Conservation (phyloP, 78 protist species). For the Protostelium mycophagum region DNA sequence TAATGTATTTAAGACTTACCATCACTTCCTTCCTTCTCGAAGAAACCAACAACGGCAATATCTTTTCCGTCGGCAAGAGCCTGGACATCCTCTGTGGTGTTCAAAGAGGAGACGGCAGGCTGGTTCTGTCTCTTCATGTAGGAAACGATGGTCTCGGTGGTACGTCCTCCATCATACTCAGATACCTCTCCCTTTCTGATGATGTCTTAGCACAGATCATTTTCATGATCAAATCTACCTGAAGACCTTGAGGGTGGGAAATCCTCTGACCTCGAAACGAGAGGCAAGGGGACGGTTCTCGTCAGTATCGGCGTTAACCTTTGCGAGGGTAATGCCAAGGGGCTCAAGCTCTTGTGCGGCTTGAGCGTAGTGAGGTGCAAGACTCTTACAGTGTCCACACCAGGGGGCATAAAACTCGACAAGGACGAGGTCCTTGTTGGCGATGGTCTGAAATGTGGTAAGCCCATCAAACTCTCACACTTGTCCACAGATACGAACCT, state of each 20-base stretch:
- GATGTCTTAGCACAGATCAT: background rate
- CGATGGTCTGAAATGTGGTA: background rate
- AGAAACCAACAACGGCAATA: slow-evolving; percentile 62
- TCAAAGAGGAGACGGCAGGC: slow-evolving; percentile 50
- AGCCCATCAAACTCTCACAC: background rate
- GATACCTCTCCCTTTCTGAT: slow-evolving; percentile 44
- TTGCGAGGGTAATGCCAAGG: slow-evolving; percentile 41
- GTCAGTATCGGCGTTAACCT: slow-evolving; percentile 48
- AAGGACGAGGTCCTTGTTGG: background rate
- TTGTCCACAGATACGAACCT: background rate
- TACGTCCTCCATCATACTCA: slow-evolving; percentile 77
- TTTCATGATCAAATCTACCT: background rate
- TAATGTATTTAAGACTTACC: slow-evolving; percentile 10
- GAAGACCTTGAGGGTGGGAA: slow-evolving; percentile 56
- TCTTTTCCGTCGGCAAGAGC: slow-evolving; percentile 12
- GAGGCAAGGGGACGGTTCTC: slow-evolving; percentile 17
- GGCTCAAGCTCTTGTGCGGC: slow-evolving; percentile 30
- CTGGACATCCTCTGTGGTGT: slow-evolving; percentile 26
- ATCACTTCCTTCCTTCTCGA: slow-evolving; percentile 42
- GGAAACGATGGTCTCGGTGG: slow-evolving; percentile 50
- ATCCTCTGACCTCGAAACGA: slow-evolving; percentile 21
- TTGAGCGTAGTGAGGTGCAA: slow-evolving; percentile 67
- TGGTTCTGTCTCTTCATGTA: slow-evolving; percentile 51
- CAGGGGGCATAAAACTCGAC: slow-evolving; percentile 28
- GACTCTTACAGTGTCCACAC: slow-evolving; percentile 86